Base-by-base conservation (phyloP, 2,329 filamentous ascomycete genomes). In the Ciborinia camelliae region DNA sequence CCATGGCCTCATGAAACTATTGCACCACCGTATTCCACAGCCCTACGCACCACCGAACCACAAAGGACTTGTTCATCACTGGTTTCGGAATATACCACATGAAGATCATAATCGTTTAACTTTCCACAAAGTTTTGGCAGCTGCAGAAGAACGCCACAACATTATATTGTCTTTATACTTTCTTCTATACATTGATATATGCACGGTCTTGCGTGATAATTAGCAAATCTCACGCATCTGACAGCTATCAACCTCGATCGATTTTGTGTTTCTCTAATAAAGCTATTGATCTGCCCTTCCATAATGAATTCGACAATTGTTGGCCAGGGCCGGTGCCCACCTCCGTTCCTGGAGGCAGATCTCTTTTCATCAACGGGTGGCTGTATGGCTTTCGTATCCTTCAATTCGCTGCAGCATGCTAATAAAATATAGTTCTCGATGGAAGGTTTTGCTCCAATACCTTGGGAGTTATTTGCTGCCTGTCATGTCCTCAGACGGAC, bases 401-500 rank as follows among this genome's bases (percentile, higher is more conserved):
- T 23, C 54, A 26, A 47, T 5, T 32, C 32, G n/a, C 7, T 37
- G 26, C 18, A n/a, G 50, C n/a, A 45, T 41, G 10, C 54, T 53
- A 23, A 59, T 30, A 43, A 51, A 7, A 59, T 28, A 28, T 57
- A 87, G 84, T 81, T 71, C 72, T 82, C 43, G 73, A 74, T 51
- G 84, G 84, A 65, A 82, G 89, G 66, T 82, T 88, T 69, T 91
- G 83, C 75, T 79, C 84, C 53, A 70, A 84, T 30, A 74, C 79
- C 7, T 76, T 78, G 14, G 80, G 81, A 43, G 71, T 87, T 5
- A 81, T 80, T 43, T 99, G 95, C 76, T 99, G 95, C 76, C 77
- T 99, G 65, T 95, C 95, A 67, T 99, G 95, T 76, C 95, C 95
- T 39, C 82, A 91, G 73, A 90, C 90, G 14, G 86, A 94, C 65